Evolutionary conservation across 768 basidiomycete species (phyloP).

Genomic region (Boletus rubescentipes): DNA sequence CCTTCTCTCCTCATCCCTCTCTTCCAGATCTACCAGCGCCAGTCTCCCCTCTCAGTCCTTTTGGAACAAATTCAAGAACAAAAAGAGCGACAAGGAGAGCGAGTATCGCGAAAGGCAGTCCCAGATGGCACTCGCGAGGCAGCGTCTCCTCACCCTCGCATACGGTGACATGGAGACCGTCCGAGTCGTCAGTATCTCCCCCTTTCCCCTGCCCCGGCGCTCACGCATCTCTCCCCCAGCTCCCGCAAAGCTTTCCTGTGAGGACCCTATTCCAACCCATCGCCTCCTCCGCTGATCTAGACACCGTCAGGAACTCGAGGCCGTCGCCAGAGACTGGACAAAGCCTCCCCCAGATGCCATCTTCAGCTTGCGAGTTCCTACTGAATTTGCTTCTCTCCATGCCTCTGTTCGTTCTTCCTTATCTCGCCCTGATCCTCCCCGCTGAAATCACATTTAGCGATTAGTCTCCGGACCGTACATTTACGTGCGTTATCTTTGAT

Average conservation of each 20-base stretch:
- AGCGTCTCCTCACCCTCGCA: constrained; percentile 76
- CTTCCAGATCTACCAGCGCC: constrained; percentile 61
- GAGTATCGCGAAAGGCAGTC: constrained; percentile 54
- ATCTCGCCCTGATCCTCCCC: constrained; percentile 10
- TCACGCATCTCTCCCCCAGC: constrained; percentile 37
- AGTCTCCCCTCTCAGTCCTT: constrained; percentile 52
- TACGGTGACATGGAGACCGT: constrained; percentile 88
- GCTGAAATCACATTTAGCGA: constrained; percentile 48
- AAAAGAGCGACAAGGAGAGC: constrained; percentile 59
- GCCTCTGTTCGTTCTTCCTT: constrained; percentile 60
- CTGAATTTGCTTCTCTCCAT: constrained; percentile 84
- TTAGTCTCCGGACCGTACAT: constrained; percentile 81
- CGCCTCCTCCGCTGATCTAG: constrained; percentile 1
- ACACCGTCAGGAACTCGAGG: constrained; percentile 67
- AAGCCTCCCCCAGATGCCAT: constrained; percentile 79
- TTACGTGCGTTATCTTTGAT: constrained; percentile 53
- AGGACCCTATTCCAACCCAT: constrained; percentile 21
- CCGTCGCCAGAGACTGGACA: constrained; percentile 79
- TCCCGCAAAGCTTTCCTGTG: constrained; percentile 68
- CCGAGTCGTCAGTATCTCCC: constrained; percentile 48
- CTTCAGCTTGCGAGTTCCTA: constrained; percentile 77
- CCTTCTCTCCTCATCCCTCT: constrained; percentile 33
- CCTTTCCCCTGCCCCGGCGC: constrained; percentile 1
- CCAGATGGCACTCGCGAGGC: constrained; percentile 69
- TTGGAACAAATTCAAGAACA: constrained; percentile 67